Conservation (phyloP, 2,329 filamentous ascomycete genomes). For the Talaromyces sp. region DNA sequence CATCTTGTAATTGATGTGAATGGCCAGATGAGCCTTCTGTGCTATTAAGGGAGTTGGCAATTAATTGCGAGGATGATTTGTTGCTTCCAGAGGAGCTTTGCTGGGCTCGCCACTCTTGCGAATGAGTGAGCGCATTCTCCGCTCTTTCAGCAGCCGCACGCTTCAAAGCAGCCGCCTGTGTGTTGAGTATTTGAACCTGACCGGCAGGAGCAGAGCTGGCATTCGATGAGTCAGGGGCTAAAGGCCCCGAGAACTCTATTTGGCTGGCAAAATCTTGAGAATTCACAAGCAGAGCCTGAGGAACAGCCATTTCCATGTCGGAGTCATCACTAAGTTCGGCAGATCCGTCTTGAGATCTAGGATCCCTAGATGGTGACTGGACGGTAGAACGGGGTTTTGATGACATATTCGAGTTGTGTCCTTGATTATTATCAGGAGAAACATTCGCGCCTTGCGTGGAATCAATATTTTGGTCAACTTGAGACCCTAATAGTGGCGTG, state of each 20-base stretch:
- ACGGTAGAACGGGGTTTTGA: not conserved
- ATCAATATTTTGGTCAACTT: not conserved
- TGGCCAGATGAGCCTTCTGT: conserved; percentile 19
- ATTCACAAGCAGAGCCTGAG: conserved; percentile 29
- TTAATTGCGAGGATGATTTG: conserved; percentile 35
- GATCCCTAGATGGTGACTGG: not conserved
- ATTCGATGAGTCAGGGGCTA: conserved; percentile 27
- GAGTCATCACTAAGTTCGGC: conserved; percentile 31
- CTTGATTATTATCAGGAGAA: not conserved
- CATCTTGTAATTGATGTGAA: not conserved
- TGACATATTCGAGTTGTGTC: not conserved
- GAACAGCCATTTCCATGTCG: conserved; percentile 38
- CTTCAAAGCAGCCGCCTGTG: conserved; percentile 26
- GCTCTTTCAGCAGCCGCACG: conserved; percentile 6
- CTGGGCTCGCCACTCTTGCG: conserved; percentile 2
- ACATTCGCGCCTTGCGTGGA: not conserved
- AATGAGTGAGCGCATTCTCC: not conserved
- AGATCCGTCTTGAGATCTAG: conserved; percentile 20
- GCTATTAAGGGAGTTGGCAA: conserved; percentile 35
- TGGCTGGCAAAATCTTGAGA: conserved; percentile 26
- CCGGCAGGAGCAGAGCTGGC: conserved; percentile 21
- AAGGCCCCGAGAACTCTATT: conserved; percentile 26
- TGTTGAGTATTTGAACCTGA: conserved; percentile 36
- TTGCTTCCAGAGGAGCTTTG: conserved; percentile 26
- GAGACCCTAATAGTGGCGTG: not conserved